Evolutionary conservation across 768 basidiomycete genomes (phyloP), one percentile per base, ranked within the genome.

Genomic region (Suillus placidus): DNA sequence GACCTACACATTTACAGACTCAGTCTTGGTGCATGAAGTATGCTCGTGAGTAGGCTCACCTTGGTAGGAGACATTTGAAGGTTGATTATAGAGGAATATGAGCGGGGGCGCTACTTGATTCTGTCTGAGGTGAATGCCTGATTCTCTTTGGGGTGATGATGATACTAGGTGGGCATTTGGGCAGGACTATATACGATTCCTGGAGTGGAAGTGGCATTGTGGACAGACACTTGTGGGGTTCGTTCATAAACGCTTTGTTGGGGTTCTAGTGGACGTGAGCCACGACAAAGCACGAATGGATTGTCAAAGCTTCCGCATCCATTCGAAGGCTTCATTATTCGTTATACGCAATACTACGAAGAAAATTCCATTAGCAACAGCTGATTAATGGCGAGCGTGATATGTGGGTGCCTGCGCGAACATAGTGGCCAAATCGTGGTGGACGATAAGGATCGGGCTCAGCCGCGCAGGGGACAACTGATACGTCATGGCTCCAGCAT

Each of bases 1-100:
- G 23, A 35, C 47, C 74, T 75, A n/a, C 12, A 32, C 14, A 58
- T 58, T 38, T 9, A 7, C 26, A 32, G 18, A 38, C 20, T 60
- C 18, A 30, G 18, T 30, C 20, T 30, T 3, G 13, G 58, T 30
- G 26, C 26, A 42, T 20, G 18, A 30, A 13, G 10, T 30, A 60
- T 20, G 38, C 26, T 60, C 18, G 38, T 32, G 40, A 60, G 20
- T 1, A 60, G 26, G 40, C 18, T 42, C 18, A 42, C 58, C 26
- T 42, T 60, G 6, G 16, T 40, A 60, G 58, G 26, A 60, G 40
- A 40, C 58, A 60, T 42, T 12, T 42, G 16, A 40, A 40, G 26
- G 4, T 26, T 40, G 26, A 13, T 40, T 42, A 32, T 30, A 60
- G 58, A 26, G 7, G 14, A 56, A 56, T 56, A 23, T 56, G 34